Percentiles rank a stretch among this genome's conserved stretches.
These are phyloP conservation scores for Suhomyces bolitotheri DNA, from an alignment of 1,139 yeast genomes.

Conservation along the genomic window DNA sequence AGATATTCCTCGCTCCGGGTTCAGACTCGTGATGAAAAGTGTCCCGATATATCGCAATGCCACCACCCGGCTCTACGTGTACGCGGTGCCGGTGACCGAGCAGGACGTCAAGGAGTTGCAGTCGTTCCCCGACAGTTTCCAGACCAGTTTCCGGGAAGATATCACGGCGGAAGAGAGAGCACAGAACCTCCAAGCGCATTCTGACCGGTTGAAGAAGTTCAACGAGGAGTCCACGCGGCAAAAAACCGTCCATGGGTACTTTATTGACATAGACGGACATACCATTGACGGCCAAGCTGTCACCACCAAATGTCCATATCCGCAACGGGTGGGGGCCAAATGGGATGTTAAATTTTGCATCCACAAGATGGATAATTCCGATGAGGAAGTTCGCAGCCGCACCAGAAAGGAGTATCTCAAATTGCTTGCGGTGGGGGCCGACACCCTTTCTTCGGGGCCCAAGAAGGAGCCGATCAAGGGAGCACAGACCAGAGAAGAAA, in stretches of 20 bases:
- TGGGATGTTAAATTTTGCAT: conserved; percentile 17
- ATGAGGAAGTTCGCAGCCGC: conserved; percentile 1
- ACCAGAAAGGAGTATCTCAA: conserved; percentile 12
- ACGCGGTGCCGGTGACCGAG: conserved; percentile 35
- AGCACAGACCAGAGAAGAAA: conserved; percentile 13
- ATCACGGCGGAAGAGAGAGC: conserved; percentile 17
- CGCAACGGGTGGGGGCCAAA: conserved; percentile 13
- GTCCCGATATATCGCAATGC: conserved; percentile 7
- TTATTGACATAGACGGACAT: conserved; percentile 15
- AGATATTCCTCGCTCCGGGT: conserved; percentile 31
- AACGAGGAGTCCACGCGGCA: conserved; percentile 14
- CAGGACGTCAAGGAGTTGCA: conserved; percentile 29
- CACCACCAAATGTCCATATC: conserved; percentile 13
- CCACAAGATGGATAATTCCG: conserved; percentile 8
- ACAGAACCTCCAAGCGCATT: conserved; percentile 18
- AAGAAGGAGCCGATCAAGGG: conserved; percentile 5
- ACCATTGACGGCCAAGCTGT: conserved; percentile 14
- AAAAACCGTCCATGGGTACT: conserved; percentile 13
- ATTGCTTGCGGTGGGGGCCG: conserved; percentile 14
- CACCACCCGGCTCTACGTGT: conserved; percentile 25
- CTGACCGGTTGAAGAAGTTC: conserved; percentile 19
- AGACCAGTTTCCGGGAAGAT: conserved; percentile 25
- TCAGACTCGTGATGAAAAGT: conserved; percentile 34
- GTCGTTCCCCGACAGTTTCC: conserved; percentile 19
- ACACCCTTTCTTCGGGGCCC: conserved; percentile 11